These are phyloP conservation scores for Ceratocystis alfenasii DNA, from an alignment of 2,329 filamentous ascomycete species.

Conservation along the genomic window DNA sequence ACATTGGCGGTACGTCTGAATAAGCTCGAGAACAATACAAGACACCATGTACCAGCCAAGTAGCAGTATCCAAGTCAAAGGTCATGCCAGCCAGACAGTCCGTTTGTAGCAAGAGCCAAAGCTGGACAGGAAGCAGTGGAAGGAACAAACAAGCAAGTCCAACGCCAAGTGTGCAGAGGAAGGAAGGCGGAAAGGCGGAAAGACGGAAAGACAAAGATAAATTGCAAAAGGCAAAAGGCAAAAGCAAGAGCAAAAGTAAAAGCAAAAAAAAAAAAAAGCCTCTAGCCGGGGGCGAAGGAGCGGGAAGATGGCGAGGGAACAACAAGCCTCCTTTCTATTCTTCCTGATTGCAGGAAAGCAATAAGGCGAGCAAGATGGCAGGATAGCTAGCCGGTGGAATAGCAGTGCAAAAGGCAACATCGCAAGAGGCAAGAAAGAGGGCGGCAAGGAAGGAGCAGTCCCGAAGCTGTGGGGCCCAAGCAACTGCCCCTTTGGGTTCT, in stretches of 20 bases:
- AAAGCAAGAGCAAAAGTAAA: background rate
- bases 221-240: constrained; percentile 7
- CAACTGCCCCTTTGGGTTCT: background rate
- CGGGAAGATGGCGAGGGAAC: background rate
- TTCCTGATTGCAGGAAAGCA: background rate
- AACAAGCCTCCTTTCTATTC: background rate
- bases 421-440: background rate
- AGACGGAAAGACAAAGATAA: constrained; percentile 6
- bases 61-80: background rate
- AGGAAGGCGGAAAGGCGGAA: background rate
- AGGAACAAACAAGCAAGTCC: background rate
- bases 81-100: background rate
- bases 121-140: background rate
- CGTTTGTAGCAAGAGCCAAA: background rate
- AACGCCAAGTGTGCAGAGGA: too few species aligned
- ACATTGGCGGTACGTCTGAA: background rate
- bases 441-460: background rate
- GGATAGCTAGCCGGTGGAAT: background rate
- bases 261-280: background rate
- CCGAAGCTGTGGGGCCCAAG: background rate
- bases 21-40: background rate
- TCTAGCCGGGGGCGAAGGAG: background rate
- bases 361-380: background rate
- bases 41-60: background rate
- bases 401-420: background rate